Base-by-base conservation (phyloP, 2,329 filamentous ascomycete genomes). In the Colletotrichum incanum region DNA sequence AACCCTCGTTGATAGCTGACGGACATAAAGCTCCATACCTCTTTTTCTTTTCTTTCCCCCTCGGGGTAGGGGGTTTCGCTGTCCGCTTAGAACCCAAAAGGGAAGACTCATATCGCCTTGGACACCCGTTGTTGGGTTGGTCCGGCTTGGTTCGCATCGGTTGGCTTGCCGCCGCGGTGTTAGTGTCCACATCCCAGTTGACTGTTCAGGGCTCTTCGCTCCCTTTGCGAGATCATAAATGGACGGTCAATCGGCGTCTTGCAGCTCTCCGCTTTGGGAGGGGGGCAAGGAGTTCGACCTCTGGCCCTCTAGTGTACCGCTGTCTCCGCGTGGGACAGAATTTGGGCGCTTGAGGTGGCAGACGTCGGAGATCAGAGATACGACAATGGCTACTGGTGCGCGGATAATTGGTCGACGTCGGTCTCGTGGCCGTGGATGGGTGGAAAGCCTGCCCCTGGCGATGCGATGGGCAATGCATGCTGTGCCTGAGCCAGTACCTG, bases 91-190 rank as follows among this genome's bases (percentile, higher is more conserved):
- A 37, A 26, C 67, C 60, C 45, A 45, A 70, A 70, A 18, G 54
- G 67, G 37, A 60, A 60, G 37, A 3, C 20, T 28, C 26, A 60
- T 45, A 37, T 65, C 54, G 67, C 61, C 55, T 58, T 65, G 43
- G 26, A 52, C 34, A 58, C 18, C 54, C 55, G 43, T 28, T 45
- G 43, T 58, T 60, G 49, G 41, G 63, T 68, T 62, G 64, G 43
- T 59, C 58, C 43, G 68, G 45, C 31, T 50, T 64, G 65, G 69
- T 69, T 23, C 52, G 65, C 65, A 54, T 69, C 65, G 50, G 59
- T 59, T 60, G 58, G 34, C 43, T 49, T 59, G n/a, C 41, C 58
- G 65, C 58, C 56, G 55, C 63, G 39, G 47, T 50, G 14, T 47
- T 39, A 14, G 20, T 28, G 28, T 1, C 23, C 45, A 37, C 20